A percentile compares a stretch with the other conserved stretches of the same genome.
These are phyloP conservation scores for Wickerhamomyces chaumierensis DNA, from an alignment of 805 yeast genomes.

Conservation along the genomic window DNA sequence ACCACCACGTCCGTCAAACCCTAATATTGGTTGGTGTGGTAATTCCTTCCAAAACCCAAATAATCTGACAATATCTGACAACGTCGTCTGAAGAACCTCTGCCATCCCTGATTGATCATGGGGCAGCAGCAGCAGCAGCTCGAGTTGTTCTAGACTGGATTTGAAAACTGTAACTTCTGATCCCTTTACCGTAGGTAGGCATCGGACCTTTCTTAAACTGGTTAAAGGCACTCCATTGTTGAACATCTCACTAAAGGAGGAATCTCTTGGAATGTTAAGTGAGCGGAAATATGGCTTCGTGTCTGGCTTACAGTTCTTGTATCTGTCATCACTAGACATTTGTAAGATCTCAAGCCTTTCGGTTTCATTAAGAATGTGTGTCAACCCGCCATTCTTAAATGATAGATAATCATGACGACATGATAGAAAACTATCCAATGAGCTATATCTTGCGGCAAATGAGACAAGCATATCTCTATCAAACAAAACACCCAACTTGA, in stretches of 20 bases:
- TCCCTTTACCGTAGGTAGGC: too few species aligned
- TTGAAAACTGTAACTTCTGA: neutral
- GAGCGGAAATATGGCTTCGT: constrained; percentile 12
- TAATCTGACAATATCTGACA: constrained; percentile 2
- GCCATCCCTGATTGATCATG: too few species aligned
- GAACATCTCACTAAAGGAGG: constrained; percentile 8
- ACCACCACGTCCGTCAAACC: constrained; percentile 30
- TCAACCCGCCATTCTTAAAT: constrained; percentile 11
- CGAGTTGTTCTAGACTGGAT: too few species aligned
- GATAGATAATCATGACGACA: constrained; percentile 41
- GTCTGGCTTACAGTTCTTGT: constrained; percentile 1
- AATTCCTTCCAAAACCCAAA: constrained; percentile 10
- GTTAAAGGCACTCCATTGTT: constrained; percentile 9
- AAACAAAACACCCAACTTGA: constrained; percentile 38
- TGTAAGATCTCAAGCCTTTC: constrained; percentile 7
- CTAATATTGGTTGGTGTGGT: constrained; percentile 14
- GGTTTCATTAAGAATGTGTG: constrained; percentile 5
- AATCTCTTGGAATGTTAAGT: constrained; percentile 5
- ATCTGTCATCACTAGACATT: constrained; percentile 2
- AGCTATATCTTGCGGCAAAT: constrained; percentile 28
- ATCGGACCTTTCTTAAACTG: constrained; percentile 7
- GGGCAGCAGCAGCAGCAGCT: too few species aligned
- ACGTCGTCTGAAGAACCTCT: neutral
- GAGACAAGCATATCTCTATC: constrained; percentile 27
- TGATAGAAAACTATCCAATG: constrained; percentile 32